A percentile compares a stretch with the other conserved stretches of the same genome.
These are phyloP conservation scores for Chaetomiaceae sp. DNA, from an alignment of 2,329 filamentous ascomycete genomes.

Conservation along the genomic window DNA sequence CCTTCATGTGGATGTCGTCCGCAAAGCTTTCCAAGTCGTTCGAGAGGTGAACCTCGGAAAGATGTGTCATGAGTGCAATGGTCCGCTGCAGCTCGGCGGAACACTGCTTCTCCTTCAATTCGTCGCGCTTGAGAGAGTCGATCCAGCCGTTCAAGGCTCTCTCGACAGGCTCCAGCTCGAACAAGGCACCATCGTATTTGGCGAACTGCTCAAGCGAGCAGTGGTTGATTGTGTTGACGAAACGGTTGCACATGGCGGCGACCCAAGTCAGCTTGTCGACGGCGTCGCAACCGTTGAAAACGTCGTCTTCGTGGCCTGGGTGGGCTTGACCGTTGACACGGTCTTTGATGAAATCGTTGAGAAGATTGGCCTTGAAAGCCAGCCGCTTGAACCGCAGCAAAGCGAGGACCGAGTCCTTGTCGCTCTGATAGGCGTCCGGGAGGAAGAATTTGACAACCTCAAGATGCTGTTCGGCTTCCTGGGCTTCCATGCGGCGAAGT, in stretches of 20 bases:
- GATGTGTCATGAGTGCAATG: constrained; percentile 80
- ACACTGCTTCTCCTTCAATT: constrained; percentile 79
- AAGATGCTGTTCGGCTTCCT: constrained; percentile 83
- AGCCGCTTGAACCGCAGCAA: constrained; percentile 83
- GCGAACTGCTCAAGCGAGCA: constrained; percentile 76
- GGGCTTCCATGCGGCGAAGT: constrained; percentile 76
- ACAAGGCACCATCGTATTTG: constrained; percentile 71
- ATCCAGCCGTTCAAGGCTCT: constrained; percentile 84
- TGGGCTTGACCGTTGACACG: constrained; percentile 63
- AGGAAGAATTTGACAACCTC: constrained; percentile 85
- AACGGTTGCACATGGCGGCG: constrained; percentile 74
- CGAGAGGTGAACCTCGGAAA: constrained; percentile 74
- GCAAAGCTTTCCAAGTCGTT: constrained; percentile 67
- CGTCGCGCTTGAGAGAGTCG: constrained; percentile 75
- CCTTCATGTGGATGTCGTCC: constrained; percentile 73
- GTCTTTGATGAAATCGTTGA: constrained; percentile 75
- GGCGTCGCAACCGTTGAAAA: constrained; percentile 74
- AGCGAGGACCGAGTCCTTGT: constrained; percentile 82
- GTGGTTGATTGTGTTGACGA: constrained; percentile 72
- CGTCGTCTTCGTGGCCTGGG: constrained; percentile 69
- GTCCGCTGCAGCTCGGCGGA: constrained; percentile 76
- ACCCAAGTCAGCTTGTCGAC: constrained; percentile 85
- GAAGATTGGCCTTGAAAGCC: constrained; percentile 77
- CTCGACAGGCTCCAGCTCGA: constrained; percentile 89
- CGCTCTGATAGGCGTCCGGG: constrained; percentile 74